Base-by-base conservation (phyloP, 257 asterid genomes). In the Nicotiana tomentosiformis region DNA sequence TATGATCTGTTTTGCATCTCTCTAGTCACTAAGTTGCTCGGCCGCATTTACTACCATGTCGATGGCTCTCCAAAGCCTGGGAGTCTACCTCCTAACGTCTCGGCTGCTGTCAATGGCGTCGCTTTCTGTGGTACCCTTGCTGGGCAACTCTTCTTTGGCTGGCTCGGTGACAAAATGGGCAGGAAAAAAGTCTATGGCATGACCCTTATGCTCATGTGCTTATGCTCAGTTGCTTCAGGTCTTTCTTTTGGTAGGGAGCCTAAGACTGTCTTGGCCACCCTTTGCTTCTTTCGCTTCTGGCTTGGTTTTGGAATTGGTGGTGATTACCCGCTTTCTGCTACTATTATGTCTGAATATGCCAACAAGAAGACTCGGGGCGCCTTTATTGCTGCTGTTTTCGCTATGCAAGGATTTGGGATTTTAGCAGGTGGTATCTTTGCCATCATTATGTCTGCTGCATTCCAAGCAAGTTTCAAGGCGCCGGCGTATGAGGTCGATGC, bases 341-440 rank as follows among this genome's bases (percentile, higher is more conserved):
- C 95, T 30, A 91, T 91, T 82, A 91, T 91, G 95, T 90, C 95
- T 1, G 95, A 91, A 77, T 91, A 91, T 18, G 93, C 92, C 4
- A 91, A 88, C 32, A 91, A 91, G 88, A 91, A 91, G 43, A 91
- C 93, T 12, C 90, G 94, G 1, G 95, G 95, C 1, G 95, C 93
- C 5, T 91, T 91, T 30, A 84, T 91, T 35, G 92, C 92, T 0
- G 93, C 95, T 0, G 95, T 91, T 20, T 91, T 91, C 46, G 93
- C 95, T 0, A 91, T 91, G 95, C 95, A 91, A 82, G 95, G 93
- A 2, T 90, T 91, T 7, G 95, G 95, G 12, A 91, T 91, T 29
- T 49, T 91, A 9, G 89, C 87, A 0, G 93, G 92, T 4, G 95
- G 93, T 5, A 35, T 90, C 1, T 87, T 90, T 49, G 93, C 90